Evolutionary conservation across 306 rosid genomes (phyloP), one percentile per base, ranked within the genome.

Genomic region (Chamaecrista fasciculata): DNA sequence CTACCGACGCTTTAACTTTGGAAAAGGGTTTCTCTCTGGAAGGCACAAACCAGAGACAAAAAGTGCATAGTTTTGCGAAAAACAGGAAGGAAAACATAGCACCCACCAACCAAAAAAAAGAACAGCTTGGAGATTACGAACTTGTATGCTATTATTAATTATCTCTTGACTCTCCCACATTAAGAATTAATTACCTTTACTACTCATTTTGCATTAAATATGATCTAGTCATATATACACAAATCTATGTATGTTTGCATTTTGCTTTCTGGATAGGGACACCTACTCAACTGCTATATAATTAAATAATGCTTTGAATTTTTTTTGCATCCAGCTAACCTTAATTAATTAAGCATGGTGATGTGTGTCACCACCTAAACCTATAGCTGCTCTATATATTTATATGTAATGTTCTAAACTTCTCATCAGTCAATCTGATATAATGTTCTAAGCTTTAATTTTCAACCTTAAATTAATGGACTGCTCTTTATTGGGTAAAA

Each of bases 41-140:
- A 77, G 75, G 60, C 76, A 69, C 65, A 44, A 78, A 57, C 57
- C 74, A 71, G 71, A 19, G 81, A 81, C 85, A 78, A 80, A 52
- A 71, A 80, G 82, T 20, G 43, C 14, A 11, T 67, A 33, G 23
- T 60, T 29, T 62, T 49, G 69, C 5, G 42, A 63, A 77, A 81
- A 49, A 14, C 6, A 0, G 63, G 66, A 52, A 29, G 19, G 50
- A 2, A 37, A 11, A 44, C 16, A 40, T 44, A 44, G 50, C 50
- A 8, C 20, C 50, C 50, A 44, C 50, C 20, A 62, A n/a, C n/a
- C n/a, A n/a, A n/a, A 63, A 75, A 73, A 66, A 39, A 29, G 34
- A 61, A 28, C 8, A 19, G 26, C 58, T 63, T 58, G 33, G 69
- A 42, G 74, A 67, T 5, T 34, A 48, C 62, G 50, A 12, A 21